These are phyloP conservation scores for Lolium multiflorum DNA, from an alignment of 176 grass and related monocot genomes.

Conservation along the genomic window DNA sequence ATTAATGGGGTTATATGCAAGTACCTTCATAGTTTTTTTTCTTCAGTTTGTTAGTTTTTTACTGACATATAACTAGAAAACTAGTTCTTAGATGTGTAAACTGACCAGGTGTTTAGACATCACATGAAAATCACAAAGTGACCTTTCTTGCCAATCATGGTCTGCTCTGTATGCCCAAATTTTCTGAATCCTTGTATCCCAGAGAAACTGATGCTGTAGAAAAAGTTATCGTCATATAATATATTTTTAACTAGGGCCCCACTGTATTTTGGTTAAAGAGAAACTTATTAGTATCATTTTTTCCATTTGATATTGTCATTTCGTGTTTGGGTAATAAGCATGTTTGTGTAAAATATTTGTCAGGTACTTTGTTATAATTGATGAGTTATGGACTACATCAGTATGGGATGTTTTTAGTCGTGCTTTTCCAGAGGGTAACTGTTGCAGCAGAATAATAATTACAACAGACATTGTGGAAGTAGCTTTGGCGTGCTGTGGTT, in stretches of 20 bases:
- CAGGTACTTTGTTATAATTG: slow-evolving; percentile 22
- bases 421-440: slow-evolving; percentile 20
- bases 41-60: no score
- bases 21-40: no score
- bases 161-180: neutral
- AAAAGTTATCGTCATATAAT: neutral
- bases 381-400: slow-evolving; percentile 13
- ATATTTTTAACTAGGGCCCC: neutral
- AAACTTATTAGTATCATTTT: neutral
- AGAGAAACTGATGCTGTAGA: neutral
- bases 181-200: neutral
- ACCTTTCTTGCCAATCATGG: neutral
- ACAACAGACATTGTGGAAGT: slow-evolving; percentile 10
- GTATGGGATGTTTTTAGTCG: slow-evolving; percentile 19
- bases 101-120: no score
- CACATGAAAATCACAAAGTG: neutral
- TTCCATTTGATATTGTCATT: neutral
- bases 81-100: no score
- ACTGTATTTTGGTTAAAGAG: no score
- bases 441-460: slow-evolving; percentile 11
- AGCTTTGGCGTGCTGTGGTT: neutral
- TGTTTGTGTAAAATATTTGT: neutral
- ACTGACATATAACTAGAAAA: no score
- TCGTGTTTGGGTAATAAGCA: neutral
- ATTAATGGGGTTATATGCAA: no score